These are phyloP conservation scores for Talaromyces sp. DNA, from an alignment of 2,329 filamentous ascomycete genomes.

Conservation along the genomic window DNA sequence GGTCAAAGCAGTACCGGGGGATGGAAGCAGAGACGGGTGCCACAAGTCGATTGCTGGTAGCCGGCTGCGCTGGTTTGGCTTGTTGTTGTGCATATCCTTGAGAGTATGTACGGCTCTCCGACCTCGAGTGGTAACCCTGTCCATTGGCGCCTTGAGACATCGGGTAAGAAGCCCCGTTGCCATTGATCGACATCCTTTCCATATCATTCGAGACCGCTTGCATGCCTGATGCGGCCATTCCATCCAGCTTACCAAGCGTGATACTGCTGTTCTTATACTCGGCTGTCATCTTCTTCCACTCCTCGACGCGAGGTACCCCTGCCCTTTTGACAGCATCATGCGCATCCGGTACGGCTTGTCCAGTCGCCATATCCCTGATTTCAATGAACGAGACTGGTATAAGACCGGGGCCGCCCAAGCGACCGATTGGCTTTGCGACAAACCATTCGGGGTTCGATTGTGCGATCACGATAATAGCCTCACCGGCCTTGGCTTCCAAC, in stretches of 20 bases:
- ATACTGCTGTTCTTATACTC: conserved; percentile 99
- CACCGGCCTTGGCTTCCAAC: conserved; percentile 87
- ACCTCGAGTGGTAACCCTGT: conserved; percentile 42
- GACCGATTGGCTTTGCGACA: conserved; percentile 96
- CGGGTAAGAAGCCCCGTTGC: conserved; percentile 50
- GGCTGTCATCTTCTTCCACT: conserved; percentile 99
- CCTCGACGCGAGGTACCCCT: conserved; percentile 89
- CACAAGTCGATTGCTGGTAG: conserved; percentile 54
- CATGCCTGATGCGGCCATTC: conserved; percentile 30
- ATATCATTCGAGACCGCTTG: conserved; percentile 65
- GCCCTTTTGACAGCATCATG: conserved; percentile 81
- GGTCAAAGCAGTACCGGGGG: conserved; percentile 89
- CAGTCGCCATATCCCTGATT: conserved; percentile 88
- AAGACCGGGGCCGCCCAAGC: conserved; percentile 88
- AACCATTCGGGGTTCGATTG: conserved; percentile 99
- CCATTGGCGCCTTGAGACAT: conserved; percentile 43
- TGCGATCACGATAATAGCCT: conserved; percentile 96
- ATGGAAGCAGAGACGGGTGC: conserved; percentile 81
- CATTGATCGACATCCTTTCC: conserved; percentile 74
- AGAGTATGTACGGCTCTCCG: conserved; percentile 35
- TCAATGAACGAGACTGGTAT: conserved; percentile 97
- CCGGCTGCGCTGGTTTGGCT: conserved; percentile 42
- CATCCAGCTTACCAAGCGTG: conserved; percentile 83
- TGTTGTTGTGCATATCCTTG: conserved; percentile 38
- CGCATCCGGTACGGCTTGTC: conserved; percentile 75